Percentiles rank a stretch among this genome's conserved stretches.
Conservation (phyloP, 495 filamentous ascomycete species). For the Thozetella sp. region DNA sequence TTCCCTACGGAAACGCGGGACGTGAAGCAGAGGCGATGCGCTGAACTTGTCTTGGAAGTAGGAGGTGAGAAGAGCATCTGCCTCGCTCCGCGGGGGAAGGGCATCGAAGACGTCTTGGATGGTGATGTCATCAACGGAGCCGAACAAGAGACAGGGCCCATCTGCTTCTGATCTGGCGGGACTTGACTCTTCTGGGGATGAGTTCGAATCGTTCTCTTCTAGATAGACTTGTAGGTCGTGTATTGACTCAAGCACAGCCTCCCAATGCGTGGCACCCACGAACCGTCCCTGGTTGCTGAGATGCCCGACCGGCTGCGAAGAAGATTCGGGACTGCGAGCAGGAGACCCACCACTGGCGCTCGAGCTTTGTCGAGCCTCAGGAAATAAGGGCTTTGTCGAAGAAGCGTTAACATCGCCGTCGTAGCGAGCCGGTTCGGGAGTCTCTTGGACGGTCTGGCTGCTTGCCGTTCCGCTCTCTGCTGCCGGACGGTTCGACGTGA, state of each 20-base stretch:
- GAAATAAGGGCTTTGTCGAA: neutral
- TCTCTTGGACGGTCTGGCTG: conserved; percentile 15
- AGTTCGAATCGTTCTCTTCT: conserved; percentile 25
- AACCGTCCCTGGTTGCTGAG: conserved; percentile 30
- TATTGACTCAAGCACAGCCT: conserved; percentile 47
- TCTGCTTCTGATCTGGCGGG: conserved; percentile 21
- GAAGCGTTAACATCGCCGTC: neutral
- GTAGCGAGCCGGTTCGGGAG: conserved; percentile 7
- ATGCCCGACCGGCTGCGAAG: conserved; percentile 11
- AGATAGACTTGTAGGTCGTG: conserved; percentile 31
- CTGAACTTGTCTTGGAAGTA: conserved; percentile 45
- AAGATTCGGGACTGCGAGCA: conserved; percentile 16
- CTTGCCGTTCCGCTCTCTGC: conserved; percentile 4
- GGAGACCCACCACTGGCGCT: conserved; percentile 15
- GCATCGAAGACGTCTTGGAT: conserved; percentile 34
- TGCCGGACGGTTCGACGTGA: conserved; percentile 16
- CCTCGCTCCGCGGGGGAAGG: conserved; percentile 35
- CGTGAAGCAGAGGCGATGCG: conserved; percentile 35
- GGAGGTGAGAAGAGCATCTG: conserved; percentile 39
- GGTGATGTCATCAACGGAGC: conserved; percentile 22
- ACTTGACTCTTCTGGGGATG: conserved; percentile 10
- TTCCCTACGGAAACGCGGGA: conserved; percentile 39
- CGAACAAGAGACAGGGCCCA: conserved; percentile 22
- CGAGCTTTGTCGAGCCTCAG: neutral
- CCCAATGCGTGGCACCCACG: conserved; percentile 49